Conservation (phyloP, 2,329 filamentous ascomycete genomes). For the Paramyrothecium sp. region DNA sequence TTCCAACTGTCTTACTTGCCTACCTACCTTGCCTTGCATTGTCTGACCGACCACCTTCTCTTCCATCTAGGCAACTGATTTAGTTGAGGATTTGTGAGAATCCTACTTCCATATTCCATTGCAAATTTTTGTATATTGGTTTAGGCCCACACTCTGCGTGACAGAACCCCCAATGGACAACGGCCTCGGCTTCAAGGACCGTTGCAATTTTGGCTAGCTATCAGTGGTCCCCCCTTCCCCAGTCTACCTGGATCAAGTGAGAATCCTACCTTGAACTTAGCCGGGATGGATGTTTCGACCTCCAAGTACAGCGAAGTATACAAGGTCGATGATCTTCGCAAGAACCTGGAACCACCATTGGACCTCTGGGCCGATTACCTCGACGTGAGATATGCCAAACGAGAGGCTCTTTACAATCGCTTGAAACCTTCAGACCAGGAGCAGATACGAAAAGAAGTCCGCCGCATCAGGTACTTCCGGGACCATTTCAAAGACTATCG, state of each 20-base stretch:
- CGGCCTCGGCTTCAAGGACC: background rate
- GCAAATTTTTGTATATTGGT: too few species aligned
- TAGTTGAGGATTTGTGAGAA: too few species aligned
- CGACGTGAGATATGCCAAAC: conserved; percentile 5
- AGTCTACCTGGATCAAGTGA: too few species aligned
- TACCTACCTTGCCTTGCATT: background rate
- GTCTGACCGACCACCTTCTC: too few species aligned
- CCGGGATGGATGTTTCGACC: background rate
- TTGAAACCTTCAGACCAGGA: conserved; percentile 9
- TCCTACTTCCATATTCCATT: too few species aligned
- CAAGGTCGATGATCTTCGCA: conserved; percentile 9
- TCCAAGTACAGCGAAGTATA: conserved; percentile 4
- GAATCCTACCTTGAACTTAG: background rate
- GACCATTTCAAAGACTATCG: conserved; percentile 16
- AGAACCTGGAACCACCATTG: conserved; percentile 1
- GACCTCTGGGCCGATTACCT: conserved; percentile 13
- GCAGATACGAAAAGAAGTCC: conserved; percentile 13
- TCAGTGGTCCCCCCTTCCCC: too few species aligned
- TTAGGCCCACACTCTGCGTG: background rate
- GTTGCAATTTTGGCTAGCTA: too few species aligned
- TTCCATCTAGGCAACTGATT: too few species aligned
- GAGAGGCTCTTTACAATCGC: conserved; percentile 7
- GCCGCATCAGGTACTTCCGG: conserved; percentile 12
- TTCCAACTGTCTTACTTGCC: background rate
- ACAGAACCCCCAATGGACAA: background rate